Evolutionary conservation across 75 land plant genomes (phyloP).

Genomic region (Gnetum montanum): DNA sequence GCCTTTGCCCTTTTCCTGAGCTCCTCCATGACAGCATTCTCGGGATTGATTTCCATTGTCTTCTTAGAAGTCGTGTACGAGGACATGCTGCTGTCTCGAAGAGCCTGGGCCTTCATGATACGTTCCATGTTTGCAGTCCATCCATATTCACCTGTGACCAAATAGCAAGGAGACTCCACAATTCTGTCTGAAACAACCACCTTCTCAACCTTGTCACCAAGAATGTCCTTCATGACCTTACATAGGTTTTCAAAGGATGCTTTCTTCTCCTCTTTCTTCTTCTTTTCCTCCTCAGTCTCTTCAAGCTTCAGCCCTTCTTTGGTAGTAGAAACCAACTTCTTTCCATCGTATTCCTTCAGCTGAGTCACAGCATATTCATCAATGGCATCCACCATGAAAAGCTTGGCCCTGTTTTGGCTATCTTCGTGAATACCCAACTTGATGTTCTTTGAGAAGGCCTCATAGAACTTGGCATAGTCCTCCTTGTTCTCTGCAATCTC

Average conservation of each 20-base stretch:
- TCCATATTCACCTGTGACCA: constrained; percentile 78
- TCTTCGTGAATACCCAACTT: constrained; percentile 74
- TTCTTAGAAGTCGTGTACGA: constrained; percentile 60
- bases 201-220: constrained; percentile 74
- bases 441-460: constrained; percentile 58
- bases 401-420: constrained; percentile 56
- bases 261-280: constrained; percentile 59
- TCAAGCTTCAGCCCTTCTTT: constrained; percentile 66
- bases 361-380: constrained; percentile 64
- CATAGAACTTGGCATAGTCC: constrained; percentile 58
- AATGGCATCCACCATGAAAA: constrained; percentile 75
- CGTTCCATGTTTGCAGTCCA: constrained; percentile 88
- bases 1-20: constrained; percentile 41
- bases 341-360: constrained; percentile 61
- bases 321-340: constrained; percentile 59
- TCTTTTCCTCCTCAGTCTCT: constrained; percentile 64
- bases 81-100: constrained; percentile 73
- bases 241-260: constrained; percentile 59
- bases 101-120: constrained; percentile 82
- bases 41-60: constrained; percentile 68
- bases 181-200: constrained; percentile 64
- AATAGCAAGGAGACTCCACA: constrained; percentile 70
- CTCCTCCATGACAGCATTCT: constrained; percentile 61
- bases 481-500: constrained; percentile 73
- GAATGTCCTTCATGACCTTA: constrained; percentile 66